Evolutionary conservation across 2,329 filamentous ascomycete species (phyloP).

Genomic region (Arthrobotrys megalospora): DNA sequence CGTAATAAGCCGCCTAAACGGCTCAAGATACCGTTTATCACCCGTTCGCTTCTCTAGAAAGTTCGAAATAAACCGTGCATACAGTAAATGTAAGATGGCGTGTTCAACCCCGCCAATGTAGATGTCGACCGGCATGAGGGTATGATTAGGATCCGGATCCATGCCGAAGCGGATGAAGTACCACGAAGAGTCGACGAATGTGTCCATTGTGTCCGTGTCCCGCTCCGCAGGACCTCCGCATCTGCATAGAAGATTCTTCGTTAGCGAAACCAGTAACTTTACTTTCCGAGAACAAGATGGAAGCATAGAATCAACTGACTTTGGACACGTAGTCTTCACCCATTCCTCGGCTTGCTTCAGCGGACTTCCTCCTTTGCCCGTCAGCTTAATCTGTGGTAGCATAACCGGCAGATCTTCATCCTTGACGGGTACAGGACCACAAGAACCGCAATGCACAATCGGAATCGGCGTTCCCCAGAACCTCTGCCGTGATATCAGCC

Average conservation of each 20-base stretch:
- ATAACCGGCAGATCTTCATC: slow-evolving; percentile 81
- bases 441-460: slow-evolving; percentile 83
- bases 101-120: slow-evolving; percentile 93
- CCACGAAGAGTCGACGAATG: slow-evolving; percentile 95
- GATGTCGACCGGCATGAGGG: slow-evolving; percentile 81
- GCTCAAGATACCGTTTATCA: slow-evolving; percentile 72
- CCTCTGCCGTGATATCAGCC: slow-evolving; percentile 90
- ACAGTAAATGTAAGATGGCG: slow-evolving; percentile 89
- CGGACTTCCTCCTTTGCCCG: slow-evolving; percentile 81
- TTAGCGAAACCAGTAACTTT: slow-evolving; percentile 17
- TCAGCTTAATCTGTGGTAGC: slow-evolving; percentile 80
- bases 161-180: slow-evolving; percentile 88
- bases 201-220: slow-evolving; percentile 96
- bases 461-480: slow-evolving; percentile 95
- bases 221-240: slow-evolving; percentile 80
- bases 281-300: background rate
- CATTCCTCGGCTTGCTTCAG: slow-evolving; percentile 80
- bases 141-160: slow-evolving; percentile 74
- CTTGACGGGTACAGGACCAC: slow-evolving; percentile 84
- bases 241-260: slow-evolving; percentile 32
- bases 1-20: slow-evolving; percentile 85
- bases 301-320: slow-evolving; percentile 63
- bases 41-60: slow-evolving; percentile 76
- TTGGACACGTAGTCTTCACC: slow-evolving; percentile 82
- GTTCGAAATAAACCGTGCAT: slow-evolving; percentile 91